Base-by-base conservation (phyloP, 306 rosid species). In the Fragaria nilgerrensis region DNA sequence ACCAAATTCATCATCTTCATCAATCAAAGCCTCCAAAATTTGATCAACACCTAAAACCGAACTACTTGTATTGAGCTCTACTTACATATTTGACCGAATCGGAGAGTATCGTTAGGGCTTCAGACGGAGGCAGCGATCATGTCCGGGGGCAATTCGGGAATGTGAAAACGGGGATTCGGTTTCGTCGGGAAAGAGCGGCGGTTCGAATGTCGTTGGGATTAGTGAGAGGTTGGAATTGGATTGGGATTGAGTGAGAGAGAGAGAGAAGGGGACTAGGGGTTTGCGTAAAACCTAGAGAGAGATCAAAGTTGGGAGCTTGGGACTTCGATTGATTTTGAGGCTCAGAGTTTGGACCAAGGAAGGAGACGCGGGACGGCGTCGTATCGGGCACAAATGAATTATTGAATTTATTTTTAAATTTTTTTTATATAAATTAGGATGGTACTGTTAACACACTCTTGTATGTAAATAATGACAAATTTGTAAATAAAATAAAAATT, bases 11-110 rank as follows among this genome's bases (percentile, higher is more conserved):
- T 8, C 44, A 44, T 16, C 43, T 58, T 8, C 1, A 12, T 32
- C 41, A 32, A 34, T 5, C 70, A 7, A 49, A 72, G 13, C 37
- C 49, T 14, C 20, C 23, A 66, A 70, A 48, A 43, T 10, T 7
- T 9, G 8, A 69, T 2, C 29, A 69, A 2, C 0, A 44, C 13
- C 37, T 22, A 69, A 69, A 45, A 4, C 1, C 20, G 3, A 22
- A 55, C 49, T n/a, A 7, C 7, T 72, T 52, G n/a, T 2, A 37
- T 9, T 73, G 66, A 55, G 34, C 65, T 7, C 6, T 5, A 48
- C 86, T 83, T 44, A 83, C 86, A 83, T 83, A 47, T 36, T 36
- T 39, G 81, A 75, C 75, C 39, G 65, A 70, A 55, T 29, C 44
- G 45, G 59, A 75, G 32, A 14, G 77, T 32, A 3, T n/a, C 63